Evolutionary conservation across 2,329 filamentous ascomycete genomes (phyloP).

Genomic region (Ceratocystis harringtonii): DNA sequence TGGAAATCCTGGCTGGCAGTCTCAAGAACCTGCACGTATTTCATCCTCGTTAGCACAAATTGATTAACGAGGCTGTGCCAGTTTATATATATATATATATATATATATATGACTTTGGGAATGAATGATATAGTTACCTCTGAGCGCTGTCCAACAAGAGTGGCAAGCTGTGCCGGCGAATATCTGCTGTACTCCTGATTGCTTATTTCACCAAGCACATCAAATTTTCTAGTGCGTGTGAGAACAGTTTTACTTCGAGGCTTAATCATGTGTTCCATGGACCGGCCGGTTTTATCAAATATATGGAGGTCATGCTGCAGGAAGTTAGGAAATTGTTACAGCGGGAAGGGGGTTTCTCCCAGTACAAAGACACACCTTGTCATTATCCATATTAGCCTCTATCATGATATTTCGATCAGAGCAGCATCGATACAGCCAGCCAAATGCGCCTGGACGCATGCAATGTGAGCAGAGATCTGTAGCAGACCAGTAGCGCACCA

Average conservation of each 20-base stretch:
- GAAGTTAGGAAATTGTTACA: slow-evolving; percentile 4
- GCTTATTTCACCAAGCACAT: slow-evolving; percentile 32
- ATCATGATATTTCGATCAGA: slow-evolving; percentile 41
- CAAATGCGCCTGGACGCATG: slow-evolving; percentile 37
- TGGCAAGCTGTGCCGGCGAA: slow-evolving; percentile 32
- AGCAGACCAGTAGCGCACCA: slow-evolving; percentile 10
- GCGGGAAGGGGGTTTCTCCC: neutral
- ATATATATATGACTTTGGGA: slow-evolving; percentile 1
- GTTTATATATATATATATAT: neutral
- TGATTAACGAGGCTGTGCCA: slow-evolving; percentile 13
- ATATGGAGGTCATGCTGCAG: slow-evolving; percentile 19
- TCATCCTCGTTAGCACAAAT: slow-evolving; percentile 19
- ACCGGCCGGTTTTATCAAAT: slow-evolving; percentile 26
- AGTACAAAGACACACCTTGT: slow-evolving; percentile 19
- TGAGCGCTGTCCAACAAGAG: slow-evolving; percentile 36
- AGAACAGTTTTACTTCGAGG: slow-evolving; percentile 29
- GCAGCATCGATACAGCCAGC: slow-evolving; percentile 61
- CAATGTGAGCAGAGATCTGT: slow-evolving; percentile 28
- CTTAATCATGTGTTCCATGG: slow-evolving; percentile 24
- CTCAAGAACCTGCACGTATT: slow-evolving; percentile 20
- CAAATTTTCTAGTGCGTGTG: slow-evolving; percentile 29
- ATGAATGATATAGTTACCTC: slow-evolving; percentile 25
- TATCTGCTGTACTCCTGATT: slow-evolving; percentile 31
- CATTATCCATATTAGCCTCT: slow-evolving; percentile 21
- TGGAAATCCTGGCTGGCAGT: slow-evolving; percentile 17